These are phyloP conservation scores for Dictyostelium firmibasis DNA, from an alignment of 78 protist genomes.

Conservation along the genomic window DNA sequence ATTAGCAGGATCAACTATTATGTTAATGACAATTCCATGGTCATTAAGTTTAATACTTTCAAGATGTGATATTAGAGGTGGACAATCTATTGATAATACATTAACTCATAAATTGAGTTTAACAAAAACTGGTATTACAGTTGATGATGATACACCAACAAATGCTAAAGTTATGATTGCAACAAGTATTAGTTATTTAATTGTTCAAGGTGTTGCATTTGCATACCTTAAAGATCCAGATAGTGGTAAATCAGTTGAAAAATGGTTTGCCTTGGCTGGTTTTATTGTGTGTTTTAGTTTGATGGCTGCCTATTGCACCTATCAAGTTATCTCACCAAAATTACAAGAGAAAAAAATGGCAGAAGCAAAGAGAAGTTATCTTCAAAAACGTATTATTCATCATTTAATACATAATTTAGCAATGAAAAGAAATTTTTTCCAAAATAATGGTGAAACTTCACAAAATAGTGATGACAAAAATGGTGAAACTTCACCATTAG, in stretches of 20 bases:
- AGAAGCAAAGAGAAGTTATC: slow-evolving; percentile 36
- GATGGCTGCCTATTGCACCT: slow-evolving; percentile 66
- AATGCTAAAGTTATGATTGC: slow-evolving; percentile 74
- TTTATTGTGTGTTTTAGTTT: slow-evolving; percentile 5
- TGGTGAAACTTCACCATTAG: background rate
- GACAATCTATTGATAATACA: slow-evolving; percentile 25
- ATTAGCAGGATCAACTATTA: slow-evolving; percentile 93
- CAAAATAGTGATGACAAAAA: background rate
- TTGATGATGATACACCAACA: slow-evolving; percentile 71
- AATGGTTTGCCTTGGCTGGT: slow-evolving; percentile 82
- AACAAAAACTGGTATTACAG: slow-evolving; percentile 52
- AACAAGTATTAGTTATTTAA: slow-evolving; percentile 66
- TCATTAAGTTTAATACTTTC: slow-evolving; percentile 19
- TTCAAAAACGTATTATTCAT: slow-evolving; percentile 16
- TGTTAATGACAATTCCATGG: slow-evolving; percentile 96
- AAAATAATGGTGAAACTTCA: too few species aligned
- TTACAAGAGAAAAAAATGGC: slow-evolving; percentile 50
- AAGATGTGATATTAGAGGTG: slow-evolving; percentile 30
- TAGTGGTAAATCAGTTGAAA: slow-evolving; percentile 12
- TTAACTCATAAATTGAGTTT: background rate
- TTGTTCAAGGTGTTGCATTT: slow-evolving; percentile 87
- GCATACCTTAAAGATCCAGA: slow-evolving; percentile 43
- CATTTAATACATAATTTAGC: slow-evolving; percentile 60
- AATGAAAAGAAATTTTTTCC: background rate
- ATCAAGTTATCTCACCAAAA: slow-evolving; percentile 74